These are phyloP conservation scores for Chaetomium strumarium DNA, from an alignment of 2,329 filamentous ascomycete species.

Conservation along the genomic window DNA sequence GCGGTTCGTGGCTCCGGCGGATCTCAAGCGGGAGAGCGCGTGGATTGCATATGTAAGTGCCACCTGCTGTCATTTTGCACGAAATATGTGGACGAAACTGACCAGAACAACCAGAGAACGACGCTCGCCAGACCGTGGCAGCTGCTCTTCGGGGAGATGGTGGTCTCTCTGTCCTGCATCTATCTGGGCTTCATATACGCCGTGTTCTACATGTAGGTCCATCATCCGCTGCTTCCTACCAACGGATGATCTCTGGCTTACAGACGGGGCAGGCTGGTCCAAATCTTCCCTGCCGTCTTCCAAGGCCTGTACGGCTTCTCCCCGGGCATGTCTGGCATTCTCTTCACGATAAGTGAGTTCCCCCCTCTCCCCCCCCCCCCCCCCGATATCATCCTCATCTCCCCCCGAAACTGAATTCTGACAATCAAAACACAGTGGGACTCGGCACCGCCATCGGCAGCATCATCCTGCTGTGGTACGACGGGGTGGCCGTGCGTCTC, in stretches of 20 bases:
- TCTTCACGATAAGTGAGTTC: conserved; percentile 23
- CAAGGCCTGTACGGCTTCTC: conserved; percentile 29
- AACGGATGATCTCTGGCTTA: neutral
- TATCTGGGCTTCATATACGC: conserved; percentile 31
- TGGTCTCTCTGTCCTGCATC: conserved; percentile 27
- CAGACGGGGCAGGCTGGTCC: conserved; percentile 20
- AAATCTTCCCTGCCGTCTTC: conserved; percentile 25
- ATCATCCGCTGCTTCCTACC: too few species aligned
- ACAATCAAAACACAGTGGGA: conserved; percentile 17
- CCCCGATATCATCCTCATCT: too few species aligned
- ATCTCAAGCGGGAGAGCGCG: conserved; percentile 18
- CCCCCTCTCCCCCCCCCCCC: too few species aligned
- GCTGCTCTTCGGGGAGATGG: conserved; percentile 29
- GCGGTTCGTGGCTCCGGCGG: conserved; percentile 21
- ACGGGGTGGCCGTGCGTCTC: conserved; percentile 19
- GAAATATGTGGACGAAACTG: neutral
- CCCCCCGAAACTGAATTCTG: neutral
- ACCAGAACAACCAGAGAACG: conserved; percentile 18
- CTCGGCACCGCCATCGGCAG: conserved; percentile 24
- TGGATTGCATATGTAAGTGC: conserved; percentile 21
- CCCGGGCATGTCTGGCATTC: conserved; percentile 25
- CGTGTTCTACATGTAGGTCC: conserved; percentile 29
- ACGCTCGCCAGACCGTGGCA: conserved; percentile 28
- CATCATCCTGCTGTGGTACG: conserved; percentile 22
- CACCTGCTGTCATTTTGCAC: too few species aligned